phyloP scores from a whole-genome alignment of 2,329 filamentous ascomycete genomes.

The Thelonectria rubi region DNA sequence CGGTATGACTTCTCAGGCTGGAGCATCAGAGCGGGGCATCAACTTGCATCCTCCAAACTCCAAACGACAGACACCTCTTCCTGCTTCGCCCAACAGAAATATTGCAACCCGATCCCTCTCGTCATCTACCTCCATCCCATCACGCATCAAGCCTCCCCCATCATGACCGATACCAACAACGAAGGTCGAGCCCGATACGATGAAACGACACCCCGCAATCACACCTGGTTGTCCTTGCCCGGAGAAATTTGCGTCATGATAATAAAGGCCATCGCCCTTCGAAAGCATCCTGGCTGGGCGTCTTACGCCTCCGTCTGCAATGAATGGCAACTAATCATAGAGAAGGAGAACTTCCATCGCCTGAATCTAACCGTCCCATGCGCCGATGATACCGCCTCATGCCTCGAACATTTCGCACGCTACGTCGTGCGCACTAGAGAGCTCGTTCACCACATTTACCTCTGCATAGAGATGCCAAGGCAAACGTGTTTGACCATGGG shows the following conservation, averaged over 20 bases:
- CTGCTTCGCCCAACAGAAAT: no score
- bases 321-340: slow-evolving; percentile 48
- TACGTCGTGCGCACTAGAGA: slow-evolving; percentile 27
- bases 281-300: slow-evolving; percentile 46
- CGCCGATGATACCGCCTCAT: slow-evolving; percentile 9
- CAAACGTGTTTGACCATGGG: slow-evolving; percentile 29
- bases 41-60: no score
- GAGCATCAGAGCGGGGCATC: no score
- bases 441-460: slow-evolving; percentile 44
- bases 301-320: slow-evolving; percentile 47
- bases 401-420: slow-evolving; percentile 37
- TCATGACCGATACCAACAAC: no score
- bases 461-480: slow-evolving; percentile 43
- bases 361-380: slow-evolving; percentile 35
- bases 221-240: slow-evolving; percentile 38
- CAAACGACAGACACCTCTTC: no score
- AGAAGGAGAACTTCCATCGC: slow-evolving; percentile 43
- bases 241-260: slow-evolving; percentile 47
- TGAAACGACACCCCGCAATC: no score
- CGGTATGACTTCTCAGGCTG: no score
- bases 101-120: no score
- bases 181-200: no score
- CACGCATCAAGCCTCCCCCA: no score
- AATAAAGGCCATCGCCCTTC: slow-evolving; percentile 37
- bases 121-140: no score